Conservation (phyloP, 2,329 filamentous ascomycete species). For the Cylindrodendrum hubeiense region DNA sequence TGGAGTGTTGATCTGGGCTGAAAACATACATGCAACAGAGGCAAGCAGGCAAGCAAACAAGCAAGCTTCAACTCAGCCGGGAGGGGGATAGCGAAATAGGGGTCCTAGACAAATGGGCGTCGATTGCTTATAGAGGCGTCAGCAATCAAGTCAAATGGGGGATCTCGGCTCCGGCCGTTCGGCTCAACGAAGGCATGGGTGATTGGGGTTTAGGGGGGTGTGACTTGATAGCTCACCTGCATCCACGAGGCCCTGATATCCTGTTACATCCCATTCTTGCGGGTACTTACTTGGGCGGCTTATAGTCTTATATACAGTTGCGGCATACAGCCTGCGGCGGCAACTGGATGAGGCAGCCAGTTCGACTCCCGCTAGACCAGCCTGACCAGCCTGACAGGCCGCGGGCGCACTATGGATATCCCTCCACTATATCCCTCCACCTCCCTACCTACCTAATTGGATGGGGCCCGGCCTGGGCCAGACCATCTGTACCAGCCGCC, state of each 20-base stretch:
- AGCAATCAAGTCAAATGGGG: neutral
- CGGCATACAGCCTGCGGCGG: neutral
- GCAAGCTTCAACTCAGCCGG: too few relatives aligned
- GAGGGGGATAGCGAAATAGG: neutral
- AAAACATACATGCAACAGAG: too few relatives aligned
- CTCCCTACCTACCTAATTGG: neutral
- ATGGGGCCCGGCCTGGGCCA: neutral
- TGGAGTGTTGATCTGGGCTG: too few relatives aligned
- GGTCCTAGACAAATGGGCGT: neutral
- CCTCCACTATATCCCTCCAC: neutral
- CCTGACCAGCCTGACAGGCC: too few relatives aligned
- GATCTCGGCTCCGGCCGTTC: conserved; percentile 14
- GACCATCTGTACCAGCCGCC: neutral
- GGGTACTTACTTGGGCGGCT: neutral
- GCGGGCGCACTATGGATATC: neutral
- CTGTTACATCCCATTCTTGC: neutral
- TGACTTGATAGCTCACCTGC: conserved; percentile 25
- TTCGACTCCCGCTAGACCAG: neutral
- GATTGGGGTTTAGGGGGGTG: conserved; percentile 9
- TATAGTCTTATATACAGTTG: neutral
- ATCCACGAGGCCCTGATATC: conserved; percentile 8
- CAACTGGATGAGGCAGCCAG: neutral
- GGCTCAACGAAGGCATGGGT: neutral
- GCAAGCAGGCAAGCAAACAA: too few relatives aligned
- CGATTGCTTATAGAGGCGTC: conserved; percentile 3